Evolutionary conservation across 352 stramenopile species (phyloP), one percentile per base, ranked within the genome.

Genomic region (Elongisporangium undulatum): DNA sequence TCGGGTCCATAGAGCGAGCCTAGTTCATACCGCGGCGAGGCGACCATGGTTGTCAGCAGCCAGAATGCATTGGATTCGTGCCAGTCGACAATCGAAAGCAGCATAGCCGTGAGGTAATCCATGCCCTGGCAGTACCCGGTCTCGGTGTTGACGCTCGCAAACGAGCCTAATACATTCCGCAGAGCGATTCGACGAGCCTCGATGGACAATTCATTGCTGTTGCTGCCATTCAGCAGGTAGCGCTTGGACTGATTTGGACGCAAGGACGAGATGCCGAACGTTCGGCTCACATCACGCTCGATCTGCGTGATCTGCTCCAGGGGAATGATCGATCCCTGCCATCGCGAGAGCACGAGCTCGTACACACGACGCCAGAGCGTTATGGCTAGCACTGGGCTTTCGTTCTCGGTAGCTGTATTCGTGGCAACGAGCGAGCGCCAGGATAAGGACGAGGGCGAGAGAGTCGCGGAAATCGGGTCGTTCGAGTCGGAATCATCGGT

Each of bases 71-170:
- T 65, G 39, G 74, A 71, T 49, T 92, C 83, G 53, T 87, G 67
- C 80, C 83, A 90, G 21, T 84, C 63, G 4, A 81, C 72, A 34
- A 87, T 74, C 19, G 80, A 75, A n/a, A 92, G 71, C 51, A 90
- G 59, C 17, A 90, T 29, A 12, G 77, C 79, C 1, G 77, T 68
- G 19, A 92, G 76, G 51, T 89, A 73, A 53, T 92, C 80, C 80
- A 92, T 84, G 12, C 83, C 83, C 54, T 90, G 83, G 22, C 80
- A 90, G 64, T 92, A 92, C 0, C 80, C 83, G 23, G 90, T 75
- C 59, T 86, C 80, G 0, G 73, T 80, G 56, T 90, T 77, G 39
- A 90, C 74, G 52, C 75, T 87, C 51, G 83, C 73, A 49, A 87
- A 90, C 21, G 79, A 70, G 2, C 75, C 73, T 53, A 92, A 62